Evolutionary conservation across 768 basidiomycete species (phyloP).

Genomic region (Solioccasus polychromus): DNA sequence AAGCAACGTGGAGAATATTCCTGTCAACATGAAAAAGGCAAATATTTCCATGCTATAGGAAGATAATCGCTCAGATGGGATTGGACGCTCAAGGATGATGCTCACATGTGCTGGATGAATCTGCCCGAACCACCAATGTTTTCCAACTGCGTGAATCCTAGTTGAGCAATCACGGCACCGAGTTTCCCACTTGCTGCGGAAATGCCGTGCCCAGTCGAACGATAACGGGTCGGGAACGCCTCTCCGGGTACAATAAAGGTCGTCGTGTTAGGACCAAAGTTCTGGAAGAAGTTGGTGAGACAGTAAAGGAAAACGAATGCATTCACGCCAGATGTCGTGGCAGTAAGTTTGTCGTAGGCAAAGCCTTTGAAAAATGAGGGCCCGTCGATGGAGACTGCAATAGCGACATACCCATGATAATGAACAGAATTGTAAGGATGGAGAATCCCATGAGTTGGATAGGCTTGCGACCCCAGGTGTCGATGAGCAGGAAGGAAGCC

Average conservation of each 20-base stretch:
- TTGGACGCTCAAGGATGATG: conserved; percentile 5
- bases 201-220: no score
- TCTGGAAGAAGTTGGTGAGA: conserved; percentile 80
- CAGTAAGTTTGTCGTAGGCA: conserved; percentile 56
- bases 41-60: conserved; percentile 66
- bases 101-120: conserved; percentile 70
- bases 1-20: conserved; percentile 76
- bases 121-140: conserved; percentile 63
- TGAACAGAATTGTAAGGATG: conserved; percentile 61
- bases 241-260: conserved; percentile 84
- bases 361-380: conserved; percentile 47
- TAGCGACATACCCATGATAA: conserved; percentile 57
- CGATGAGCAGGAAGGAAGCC: conserved; percentile 59
- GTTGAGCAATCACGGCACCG: conserved; percentile 78
- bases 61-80: conserved; percentile 5
- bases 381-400: neutral
- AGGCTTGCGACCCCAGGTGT: conserved; percentile 77
- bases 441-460: conserved; percentile 79
- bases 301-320: conserved; percentile 84
- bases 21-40: conserved; percentile 84
- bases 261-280: conserved; percentile 79
- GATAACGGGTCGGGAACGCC: conserved; percentile 85
- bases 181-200: conserved; percentile 81
- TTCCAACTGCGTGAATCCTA: conserved; percentile 67
- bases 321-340: conserved; percentile 39